Evolutionary conservation across 2,329 filamentous ascomycete genomes (phyloP).

Genomic region (Epichloe gansuensis): DNA sequence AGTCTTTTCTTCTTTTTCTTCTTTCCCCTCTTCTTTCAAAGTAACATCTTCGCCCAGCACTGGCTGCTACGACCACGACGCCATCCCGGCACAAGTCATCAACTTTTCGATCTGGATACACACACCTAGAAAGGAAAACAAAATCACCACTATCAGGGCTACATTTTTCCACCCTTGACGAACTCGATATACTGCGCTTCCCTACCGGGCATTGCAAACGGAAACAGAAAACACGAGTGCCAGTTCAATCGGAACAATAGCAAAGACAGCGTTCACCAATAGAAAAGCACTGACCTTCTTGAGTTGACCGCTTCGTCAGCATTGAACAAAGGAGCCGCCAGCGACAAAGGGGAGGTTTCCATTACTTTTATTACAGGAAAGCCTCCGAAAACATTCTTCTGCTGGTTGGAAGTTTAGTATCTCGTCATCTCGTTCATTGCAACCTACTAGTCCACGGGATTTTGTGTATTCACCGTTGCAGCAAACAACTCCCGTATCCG

Average conservation of each 20-base stretch:
- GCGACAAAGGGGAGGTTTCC: not conserved
- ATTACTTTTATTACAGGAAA: not conserved
- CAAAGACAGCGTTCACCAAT: not conserved
- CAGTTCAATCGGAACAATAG: conserved; percentile 2
- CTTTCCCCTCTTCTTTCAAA: not conserved
- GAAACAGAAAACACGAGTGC: not conserved
- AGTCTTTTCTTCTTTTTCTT: not conserved
- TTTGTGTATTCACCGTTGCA: not conserved
- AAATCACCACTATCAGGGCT: too few species aligned
- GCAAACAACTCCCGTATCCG: not conserved
- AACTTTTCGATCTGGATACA: not conserved
- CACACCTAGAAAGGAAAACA: too few species aligned
- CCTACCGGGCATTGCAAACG: not conserved
- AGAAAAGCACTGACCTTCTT: not conserved
- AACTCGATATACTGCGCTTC: not conserved
- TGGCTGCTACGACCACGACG: not conserved
- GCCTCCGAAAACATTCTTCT: conserved; percentile 1
- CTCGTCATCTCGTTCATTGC: not conserved
- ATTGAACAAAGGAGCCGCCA: not conserved
- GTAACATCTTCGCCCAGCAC: not conserved
- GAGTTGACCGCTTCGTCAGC: not conserved
- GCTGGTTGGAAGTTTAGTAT: conserved; percentile 8
- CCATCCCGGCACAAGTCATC: not conserved
- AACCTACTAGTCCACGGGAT: not conserved
- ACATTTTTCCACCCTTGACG: not conserved